Base-by-base conservation (phyloP, 2,329 filamentous ascomycete species). In the Fonsecaea pugnacius region DNA sequence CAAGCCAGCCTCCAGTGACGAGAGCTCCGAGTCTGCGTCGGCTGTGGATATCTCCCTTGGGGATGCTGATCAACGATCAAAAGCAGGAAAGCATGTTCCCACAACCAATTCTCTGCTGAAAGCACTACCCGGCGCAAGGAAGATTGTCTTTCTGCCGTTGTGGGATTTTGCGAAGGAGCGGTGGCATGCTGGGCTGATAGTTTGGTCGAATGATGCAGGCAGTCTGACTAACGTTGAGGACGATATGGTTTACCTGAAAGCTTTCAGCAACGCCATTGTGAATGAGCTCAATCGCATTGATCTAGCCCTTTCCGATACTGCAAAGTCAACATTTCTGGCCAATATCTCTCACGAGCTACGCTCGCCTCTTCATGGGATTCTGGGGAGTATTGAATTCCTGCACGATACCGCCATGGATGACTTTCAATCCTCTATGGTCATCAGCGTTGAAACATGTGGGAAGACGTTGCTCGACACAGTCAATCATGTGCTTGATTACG, bases 1-100 rank as follows among this genome's bases (percentile, higher is more conserved):
- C 86, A 67, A 97, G 82, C 61, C 83, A 79, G 2, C 90, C 93
- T 61, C 95, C 92, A 70, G 90, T 87, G 71, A 93, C 87, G 40
- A 98, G 84, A 73, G 70, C 50, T 69, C 69, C n/a, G 73, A 70
- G 6, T 66, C 64, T 38, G 51, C 46, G 50, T 57, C 60, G 32
- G 33, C 56, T n/a, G 70, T 68, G 7, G 58, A 61, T 35, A 27
- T 40, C 14, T 54, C 36, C 36, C 51, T 21, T 43, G 33, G 21
- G 7, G 54, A 56, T 32, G 30, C 21, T 27, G 18, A 38, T 18
- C 18, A 48, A 14, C 21, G 30, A 30, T 50, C 36, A 21, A 61
- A 33, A 40, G 21, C 52, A 32, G n/a, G 18, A 12, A 46, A 43
- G 50, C 58, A 58, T 14, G 14, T 66, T 18, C 60, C 60, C 16